Percentiles rank a stretch among this genome's conserved stretches.
Evolutionary conservation across 768 basidiomycete species (phyloP).

Genomic region (Mycena latifolia): DNA sequence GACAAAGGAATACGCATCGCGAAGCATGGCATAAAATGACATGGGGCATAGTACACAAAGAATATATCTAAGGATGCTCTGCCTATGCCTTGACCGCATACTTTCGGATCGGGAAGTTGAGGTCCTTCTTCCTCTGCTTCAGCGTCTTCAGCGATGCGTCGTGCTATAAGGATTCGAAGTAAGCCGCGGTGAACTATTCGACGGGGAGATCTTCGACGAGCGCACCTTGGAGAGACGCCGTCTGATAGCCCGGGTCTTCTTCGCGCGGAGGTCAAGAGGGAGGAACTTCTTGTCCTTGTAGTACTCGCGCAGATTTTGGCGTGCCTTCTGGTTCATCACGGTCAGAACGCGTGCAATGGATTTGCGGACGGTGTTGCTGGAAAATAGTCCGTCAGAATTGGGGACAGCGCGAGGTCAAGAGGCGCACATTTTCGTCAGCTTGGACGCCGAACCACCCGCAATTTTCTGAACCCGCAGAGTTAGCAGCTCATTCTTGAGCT

Average conservation of each 20-base stretch:
- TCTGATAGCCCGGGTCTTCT: conserved; percentile 99
- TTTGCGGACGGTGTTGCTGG: conserved; percentile 96
- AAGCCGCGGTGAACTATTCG: not conserved
- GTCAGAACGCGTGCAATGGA: conserved; percentile 98
- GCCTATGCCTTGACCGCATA: conserved; percentile 94
- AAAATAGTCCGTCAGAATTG: conserved; percentile 20
- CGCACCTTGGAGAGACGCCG: conserved; percentile 91
- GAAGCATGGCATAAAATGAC: conserved; percentile 25
- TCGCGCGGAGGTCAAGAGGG: conserved; percentile 96
- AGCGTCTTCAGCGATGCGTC: conserved; percentile 89
- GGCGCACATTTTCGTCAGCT: conserved; percentile 97
- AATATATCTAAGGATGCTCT: conserved; percentile 22
- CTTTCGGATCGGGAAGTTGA: conserved; percentile 94
- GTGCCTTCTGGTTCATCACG: conserved; percentile 98
- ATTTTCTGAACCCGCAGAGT: conserved; percentile 98
- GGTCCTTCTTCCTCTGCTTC: conserved; percentile 94
- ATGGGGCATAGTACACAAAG: conserved; percentile 29
- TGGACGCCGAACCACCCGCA: conserved; percentile 93
- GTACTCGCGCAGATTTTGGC: conserved; percentile 96
- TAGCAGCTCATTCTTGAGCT: conserved; percentile 96
- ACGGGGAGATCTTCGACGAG: conserved; percentile 5
- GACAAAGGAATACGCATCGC: conserved; percentile 5
- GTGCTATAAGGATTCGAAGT: conserved; percentile 60
- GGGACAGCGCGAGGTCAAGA: not conserved
- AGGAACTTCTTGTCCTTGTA: conserved; percentile 98